Base-by-base conservation (phyloP, 129 eudicot species). In the Flaveria ramosissima region DNA sequence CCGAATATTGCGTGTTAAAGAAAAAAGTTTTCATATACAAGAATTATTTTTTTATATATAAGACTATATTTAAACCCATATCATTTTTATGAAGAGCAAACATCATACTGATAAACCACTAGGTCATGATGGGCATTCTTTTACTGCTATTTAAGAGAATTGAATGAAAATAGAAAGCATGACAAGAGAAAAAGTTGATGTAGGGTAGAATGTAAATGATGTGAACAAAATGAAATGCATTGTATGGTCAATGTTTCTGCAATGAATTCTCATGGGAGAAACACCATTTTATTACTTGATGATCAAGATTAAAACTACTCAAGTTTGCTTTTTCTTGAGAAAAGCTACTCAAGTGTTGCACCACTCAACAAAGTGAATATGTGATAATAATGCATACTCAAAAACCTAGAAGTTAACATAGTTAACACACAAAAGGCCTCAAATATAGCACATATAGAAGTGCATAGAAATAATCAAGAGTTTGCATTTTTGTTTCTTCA, bases 321-420 rank as follows among this genome's bases (percentile, higher is more conserved):
- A 74, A 86, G 89, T 81, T 84, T 74, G 85, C 87, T 86, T 88
- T 84, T 70, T 78, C 87, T 79, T 70, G 90, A 74, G 85, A 85
- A 80, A 73, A 77, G 62, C 64, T 76, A 82, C 82, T 82, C 78
- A 56, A 77, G 82, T 80, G 55, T 79, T 72, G 77, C 82, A 82
- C 88, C 85, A 87, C 87, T 85, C 75, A 68, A 51, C 80, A 82
- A 79, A 68, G 86, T 51, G 77, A 60, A 73, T 50, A 68, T 47
- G 72, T 57, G 66, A 53, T 69, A 75, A 83, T 59, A 43, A 86
- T 63, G 59, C 68, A 36, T 71, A 36, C 76, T 60, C 66, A 76
- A 76, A 70, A 26, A 16, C 41, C 56, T 41, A 73, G 48, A 65
- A 64, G 30, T 73, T 64, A 20, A 56, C 67, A 17, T 46, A 56